A percentile compares a stretch with the other conserved stretches of the same genome.
Conservation (phyloP, 352 stramenopile genomes). For the Pythium inflatum region DNA sequence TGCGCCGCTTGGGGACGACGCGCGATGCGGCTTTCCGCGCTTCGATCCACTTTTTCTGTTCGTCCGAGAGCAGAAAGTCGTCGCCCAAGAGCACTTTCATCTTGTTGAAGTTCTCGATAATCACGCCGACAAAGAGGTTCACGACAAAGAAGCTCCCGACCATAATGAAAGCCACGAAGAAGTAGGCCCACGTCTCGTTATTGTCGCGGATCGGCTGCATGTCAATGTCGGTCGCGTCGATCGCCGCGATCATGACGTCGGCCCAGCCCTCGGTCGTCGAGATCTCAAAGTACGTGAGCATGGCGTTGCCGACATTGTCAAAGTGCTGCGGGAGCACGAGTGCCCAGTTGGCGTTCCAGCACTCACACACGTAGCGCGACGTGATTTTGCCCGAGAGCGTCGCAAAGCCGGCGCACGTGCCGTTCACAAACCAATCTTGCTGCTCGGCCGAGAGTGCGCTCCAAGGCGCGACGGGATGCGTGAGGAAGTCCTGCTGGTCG, state of each 20-base stretch:
- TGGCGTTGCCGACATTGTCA: conserved; percentile 80
- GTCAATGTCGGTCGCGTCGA: conserved; percentile 88
- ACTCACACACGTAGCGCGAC: conserved; percentile 74
- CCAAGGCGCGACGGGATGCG: conserved; percentile 42
- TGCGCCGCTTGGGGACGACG: conserved; percentile 61
- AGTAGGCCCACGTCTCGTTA: conserved; percentile 77
- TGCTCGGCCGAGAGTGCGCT: conserved; percentile 35
- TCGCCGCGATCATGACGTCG: conserved; percentile 90
- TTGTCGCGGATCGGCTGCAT: conserved; percentile 92
- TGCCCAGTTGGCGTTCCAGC: conserved; percentile 56
- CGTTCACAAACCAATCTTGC: conserved; percentile 58
- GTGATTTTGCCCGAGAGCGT: conserved; percentile 41
- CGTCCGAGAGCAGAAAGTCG: conserved; percentile 83
- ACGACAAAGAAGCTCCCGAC: conserved; percentile 94
- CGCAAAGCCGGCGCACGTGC: conserved; percentile 44
- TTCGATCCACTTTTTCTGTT: conserved; percentile 92
- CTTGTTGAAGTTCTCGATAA: conserved; percentile 95
- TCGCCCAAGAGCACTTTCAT: conserved; percentile 83
- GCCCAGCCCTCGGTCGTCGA: conserved; percentile 93
- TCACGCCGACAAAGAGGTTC: conserved; percentile 94
- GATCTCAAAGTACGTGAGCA: conserved; percentile 93
- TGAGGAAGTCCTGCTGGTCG: conserved; percentile 54
- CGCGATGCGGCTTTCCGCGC: conserved; percentile 69
- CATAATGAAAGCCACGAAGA: conserved; percentile 93
- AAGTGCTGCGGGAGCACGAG: conserved; percentile 75